phyloP scores from a whole-genome alignment of 257 asterid species.

The Hygrophila difformis region DNA sequence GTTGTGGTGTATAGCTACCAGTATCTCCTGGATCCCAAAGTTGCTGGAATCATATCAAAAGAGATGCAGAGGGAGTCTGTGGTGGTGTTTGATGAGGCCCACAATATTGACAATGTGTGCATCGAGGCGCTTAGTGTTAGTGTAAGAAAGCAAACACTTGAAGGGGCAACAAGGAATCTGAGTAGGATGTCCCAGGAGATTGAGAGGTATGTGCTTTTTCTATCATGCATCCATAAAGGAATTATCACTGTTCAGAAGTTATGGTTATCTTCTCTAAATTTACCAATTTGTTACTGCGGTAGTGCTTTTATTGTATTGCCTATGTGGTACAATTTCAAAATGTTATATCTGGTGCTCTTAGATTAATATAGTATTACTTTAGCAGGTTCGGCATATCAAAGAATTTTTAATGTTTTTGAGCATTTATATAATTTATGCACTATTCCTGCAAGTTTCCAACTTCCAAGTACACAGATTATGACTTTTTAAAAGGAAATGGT shows the following conservation, averaged over 20 bases:
- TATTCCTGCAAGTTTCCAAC: too few relatives aligned
- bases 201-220: conserved; percentile 52
- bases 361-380: neutral
- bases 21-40: conserved; percentile 96
- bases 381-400: too few relatives aligned
- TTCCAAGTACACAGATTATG: too few relatives aligned
- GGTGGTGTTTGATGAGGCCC: conserved; percentile 98
- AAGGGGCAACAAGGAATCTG: conserved; percentile 91
- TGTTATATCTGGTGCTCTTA: too few relatives aligned
- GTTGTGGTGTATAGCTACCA: conserved; percentile 97
- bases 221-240: neutral
- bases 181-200: conserved; percentile 84
- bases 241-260: neutral
- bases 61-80: conserved; percentile 98
- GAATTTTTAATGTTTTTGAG: too few relatives aligned
- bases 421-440: too few relatives aligned
- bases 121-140: conserved; percentile 96
- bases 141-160: conserved; percentile 91
- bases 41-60: conserved; percentile 91
- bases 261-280: too few relatives aligned
- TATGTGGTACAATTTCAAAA: neutral
- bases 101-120: conserved; percentile 95
- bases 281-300: too few relatives aligned
- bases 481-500: too few relatives aligned
- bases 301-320: too few relatives aligned